phyloP scores from a whole-genome alignment of 2,329 filamentous ascomycete genomes.

The Penicillium expansum region DNA sequence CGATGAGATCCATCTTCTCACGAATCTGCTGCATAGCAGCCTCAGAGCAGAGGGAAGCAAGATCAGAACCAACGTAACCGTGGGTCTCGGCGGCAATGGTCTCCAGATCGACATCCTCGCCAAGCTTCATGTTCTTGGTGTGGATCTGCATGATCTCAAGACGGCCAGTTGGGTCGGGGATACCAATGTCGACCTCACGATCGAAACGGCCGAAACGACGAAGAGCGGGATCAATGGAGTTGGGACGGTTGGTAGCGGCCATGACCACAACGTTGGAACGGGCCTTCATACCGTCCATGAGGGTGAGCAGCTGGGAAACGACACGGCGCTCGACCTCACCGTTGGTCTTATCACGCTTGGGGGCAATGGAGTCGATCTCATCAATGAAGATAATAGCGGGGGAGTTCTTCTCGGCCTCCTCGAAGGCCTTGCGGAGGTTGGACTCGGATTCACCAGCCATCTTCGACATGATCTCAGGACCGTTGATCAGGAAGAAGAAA shows the following conservation, averaged over 20 bases:
- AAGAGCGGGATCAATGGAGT: conserved; percentile 96
- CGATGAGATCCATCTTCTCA: conserved; percentile 99
- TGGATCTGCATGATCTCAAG: conserved; percentile 99
- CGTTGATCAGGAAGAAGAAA: conserved; percentile 99
- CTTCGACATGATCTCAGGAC: conserved; percentile 99
- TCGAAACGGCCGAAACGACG: conserved; percentile 98
- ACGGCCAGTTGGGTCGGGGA: conserved; percentile 95
- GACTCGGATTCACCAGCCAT: conserved; percentile 99
- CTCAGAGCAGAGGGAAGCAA: conserved; percentile 97
- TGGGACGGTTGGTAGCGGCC: conserved; percentile 97
- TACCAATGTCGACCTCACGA: conserved; percentile 97
- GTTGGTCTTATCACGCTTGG: conserved; percentile 99
- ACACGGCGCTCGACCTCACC: conserved; percentile 98
- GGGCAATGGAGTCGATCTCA: conserved; percentile 98
- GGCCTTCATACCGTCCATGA: conserved; percentile 99
- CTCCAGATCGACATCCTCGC: conserved; percentile 93
- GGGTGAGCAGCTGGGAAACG: conserved; percentile 90
- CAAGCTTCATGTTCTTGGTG: conserved; percentile 99
- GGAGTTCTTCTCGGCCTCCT: conserved; percentile 99
- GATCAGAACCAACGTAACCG: conserved; percentile 97
- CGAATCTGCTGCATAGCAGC: conserved; percentile 99
- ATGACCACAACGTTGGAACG: conserved; percentile 98
- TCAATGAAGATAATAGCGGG: conserved; percentile 99
- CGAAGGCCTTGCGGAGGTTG: conserved; percentile 97
- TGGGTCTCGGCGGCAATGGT: conserved; percentile 96